phyloP scores from a whole-genome alignment of 1,284 basidiomycete species.

The Leccinum pseudoinsigne region DNA sequence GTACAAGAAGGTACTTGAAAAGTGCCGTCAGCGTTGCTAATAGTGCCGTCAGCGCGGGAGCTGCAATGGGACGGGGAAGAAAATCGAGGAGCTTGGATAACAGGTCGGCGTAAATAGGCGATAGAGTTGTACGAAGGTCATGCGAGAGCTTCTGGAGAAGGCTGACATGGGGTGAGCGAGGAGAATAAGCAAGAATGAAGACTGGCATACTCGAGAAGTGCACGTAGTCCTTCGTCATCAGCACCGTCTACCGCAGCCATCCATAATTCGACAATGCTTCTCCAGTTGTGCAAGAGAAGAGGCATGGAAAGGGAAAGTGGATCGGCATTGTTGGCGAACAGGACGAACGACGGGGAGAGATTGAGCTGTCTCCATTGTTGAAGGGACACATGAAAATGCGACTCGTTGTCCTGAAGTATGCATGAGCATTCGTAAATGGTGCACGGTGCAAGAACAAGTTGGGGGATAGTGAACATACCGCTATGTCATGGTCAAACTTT shows the following conservation, averaged over 20 bases:
- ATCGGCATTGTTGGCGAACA: constrained; percentile 61
- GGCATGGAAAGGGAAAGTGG: constrained; percentile 77
- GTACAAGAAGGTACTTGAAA: constrained; percentile 71
- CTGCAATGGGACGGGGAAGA: constrained; percentile 56
- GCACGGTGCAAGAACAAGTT: not conserved
- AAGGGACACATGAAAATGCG: constrained; percentile 70
- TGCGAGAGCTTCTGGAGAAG: constrained; percentile 73
- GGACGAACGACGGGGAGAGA: constrained; percentile 73
- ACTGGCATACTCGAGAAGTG: constrained; percentile 68
- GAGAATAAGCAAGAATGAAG: not conserved
- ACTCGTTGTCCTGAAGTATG: constrained; percentile 61
- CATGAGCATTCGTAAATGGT: not conserved
- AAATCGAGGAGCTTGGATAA: constrained; percentile 55
- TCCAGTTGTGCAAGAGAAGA: constrained; percentile 79
- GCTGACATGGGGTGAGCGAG: constrained; percentile 39
- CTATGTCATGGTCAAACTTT: constrained; percentile 60
- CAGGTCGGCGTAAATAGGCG: constrained; percentile 56
- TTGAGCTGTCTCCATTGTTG: constrained; percentile 79
- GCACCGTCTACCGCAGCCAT: constrained; percentile 49
- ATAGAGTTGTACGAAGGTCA: constrained; percentile 71
- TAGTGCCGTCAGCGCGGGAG: constrained; percentile 51
- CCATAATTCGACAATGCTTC: constrained; percentile 66
- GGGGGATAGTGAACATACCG: constrained; percentile 38
- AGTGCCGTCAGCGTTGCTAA: constrained; percentile 63
- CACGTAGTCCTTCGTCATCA: constrained; percentile 68